phyloP scores from a whole-genome alignment of 306 rosid species.

The Cajanus cajan region DNA sequence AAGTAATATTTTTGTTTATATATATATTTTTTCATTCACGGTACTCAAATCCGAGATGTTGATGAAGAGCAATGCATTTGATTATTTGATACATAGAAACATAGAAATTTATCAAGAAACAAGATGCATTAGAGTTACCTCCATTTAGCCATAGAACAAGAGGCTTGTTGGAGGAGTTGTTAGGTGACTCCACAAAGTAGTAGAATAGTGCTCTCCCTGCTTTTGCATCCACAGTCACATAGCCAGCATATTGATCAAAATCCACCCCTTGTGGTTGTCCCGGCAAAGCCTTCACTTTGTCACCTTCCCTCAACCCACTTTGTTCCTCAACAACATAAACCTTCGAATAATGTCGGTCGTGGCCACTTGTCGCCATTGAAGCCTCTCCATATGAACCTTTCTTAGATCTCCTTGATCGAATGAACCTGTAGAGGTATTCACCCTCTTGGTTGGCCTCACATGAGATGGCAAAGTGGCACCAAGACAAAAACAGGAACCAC shows the following conservation, averaged over 20 bases:
- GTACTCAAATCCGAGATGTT: too few species aligned
- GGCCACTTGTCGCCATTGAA: not conserved
- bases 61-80: not conserved
- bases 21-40: too few species aligned
- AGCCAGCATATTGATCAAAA: constrained; percentile 43
- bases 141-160: constrained; percentile 46
- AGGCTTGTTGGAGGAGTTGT: constrained; percentile 35
- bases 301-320: not conserved
- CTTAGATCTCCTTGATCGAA: constrained; percentile 20
- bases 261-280: constrained; percentile 39
- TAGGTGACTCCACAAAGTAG: constrained; percentile 44
- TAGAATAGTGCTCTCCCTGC: constrained; percentile 32
- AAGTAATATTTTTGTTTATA: too few species aligned
- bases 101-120: not conserved
- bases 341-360: not conserved
- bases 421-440: constrained; percentile 29
- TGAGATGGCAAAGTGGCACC: constrained; percentile 12
- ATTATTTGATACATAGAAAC: not conserved
- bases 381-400: not conserved
- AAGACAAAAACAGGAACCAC: constrained; percentile 1
- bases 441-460: constrained; percentile 31
- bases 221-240: constrained; percentile 31
- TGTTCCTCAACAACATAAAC: constrained; percentile 10
- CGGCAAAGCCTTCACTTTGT: constrained; percentile 37
- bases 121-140: constrained; percentile 22